phyloP scores from a whole-genome alignment of 306 rosid species.

The Abrus precatorius region DNA sequence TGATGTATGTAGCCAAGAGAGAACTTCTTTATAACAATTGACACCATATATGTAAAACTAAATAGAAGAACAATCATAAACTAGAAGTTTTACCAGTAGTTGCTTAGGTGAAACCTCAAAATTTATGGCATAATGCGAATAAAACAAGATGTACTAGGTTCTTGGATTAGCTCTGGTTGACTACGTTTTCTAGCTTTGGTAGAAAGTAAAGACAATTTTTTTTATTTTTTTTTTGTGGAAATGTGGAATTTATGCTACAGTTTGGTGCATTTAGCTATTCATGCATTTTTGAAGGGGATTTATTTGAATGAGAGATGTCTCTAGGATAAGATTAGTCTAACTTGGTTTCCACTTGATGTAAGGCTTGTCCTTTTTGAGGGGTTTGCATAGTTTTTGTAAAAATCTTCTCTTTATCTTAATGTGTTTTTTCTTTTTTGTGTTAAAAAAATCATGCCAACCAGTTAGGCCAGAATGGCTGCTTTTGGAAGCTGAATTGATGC shows the following conservation, averaged over 20 bases:
- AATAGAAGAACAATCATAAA: not conserved
- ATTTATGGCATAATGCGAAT: not conserved
- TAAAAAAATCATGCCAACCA: not conserved
- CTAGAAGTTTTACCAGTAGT: not conserved
- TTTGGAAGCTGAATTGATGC: conserved; percentile 22
- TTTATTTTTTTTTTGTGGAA: not conserved
- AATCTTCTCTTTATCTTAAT: not conserved
- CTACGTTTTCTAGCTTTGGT: not conserved
- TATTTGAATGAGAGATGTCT: conserved; percentile 3
- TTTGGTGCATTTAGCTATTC: conserved; percentile 9
- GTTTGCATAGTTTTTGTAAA: conserved; percentile 3
- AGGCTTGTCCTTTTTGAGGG: not conserved
- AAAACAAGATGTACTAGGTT: not conserved
- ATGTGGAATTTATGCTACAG: conserved; percentile 3
- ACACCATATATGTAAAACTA: not conserved
- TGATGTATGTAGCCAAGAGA: not conserved
- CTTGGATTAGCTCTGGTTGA: not conserved
- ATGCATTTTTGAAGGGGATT: not conserved
- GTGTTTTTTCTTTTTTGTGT: not conserved
- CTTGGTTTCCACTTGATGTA: conserved; percentile 8
- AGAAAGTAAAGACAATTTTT: not conserved
- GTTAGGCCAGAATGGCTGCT: not conserved
- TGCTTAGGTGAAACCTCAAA: conserved; percentile 7
- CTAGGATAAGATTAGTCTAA: not conserved
- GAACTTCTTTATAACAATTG: not conserved